Conservation (phyloP, 768 basidiomycete species). For the Postia placenta region DNA sequence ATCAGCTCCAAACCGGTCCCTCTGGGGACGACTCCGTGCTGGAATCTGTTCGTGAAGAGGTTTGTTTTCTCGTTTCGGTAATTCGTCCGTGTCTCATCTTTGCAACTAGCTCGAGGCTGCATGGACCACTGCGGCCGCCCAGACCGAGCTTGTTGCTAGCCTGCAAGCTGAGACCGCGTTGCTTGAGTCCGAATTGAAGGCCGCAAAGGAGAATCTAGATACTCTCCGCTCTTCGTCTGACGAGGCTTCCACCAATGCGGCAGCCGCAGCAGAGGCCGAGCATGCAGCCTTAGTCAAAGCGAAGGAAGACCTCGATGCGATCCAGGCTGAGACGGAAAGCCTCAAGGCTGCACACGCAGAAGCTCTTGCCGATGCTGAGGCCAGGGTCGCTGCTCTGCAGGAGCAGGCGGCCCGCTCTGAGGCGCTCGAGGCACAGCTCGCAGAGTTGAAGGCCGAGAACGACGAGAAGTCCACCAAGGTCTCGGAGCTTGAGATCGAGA, state of each 20-base stretch:
- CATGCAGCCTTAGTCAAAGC: slow-evolving; percentile 60
- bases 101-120: slow-evolving; percentile 44
- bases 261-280: slow-evolving; percentile 51
- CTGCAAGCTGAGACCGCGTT: slow-evolving; percentile 46
- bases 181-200: slow-evolving; percentile 44
- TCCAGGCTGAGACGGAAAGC: slow-evolving; percentile 44
- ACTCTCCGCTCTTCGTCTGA: slow-evolving; percentile 41
- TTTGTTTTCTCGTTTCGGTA: slow-evolving; percentile 23
- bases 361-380: slow-evolving; percentile 41
- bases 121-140: slow-evolving; percentile 33
- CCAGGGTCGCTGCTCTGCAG: slow-evolving; percentile 42
- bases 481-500: slow-evolving; percentile 77
- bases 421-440: slow-evolving; percentile 43
- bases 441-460: slow-evolving; percentile 52
- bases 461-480: slow-evolving; percentile 67
- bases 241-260: slow-evolving; percentile 34
- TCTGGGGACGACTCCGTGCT: slow-evolving; percentile 29
- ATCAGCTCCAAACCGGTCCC: slow-evolving; percentile 25
- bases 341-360: slow-evolving; percentile 45
- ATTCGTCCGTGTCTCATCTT: not conserved
- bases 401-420: slow-evolving; percentile 37
- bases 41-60: slow-evolving; percentile 42
- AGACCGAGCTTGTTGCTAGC: slow-evolving; percentile 38
- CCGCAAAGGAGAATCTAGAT: slow-evolving; percentile 49
- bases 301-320: slow-evolving; percentile 52